A percentile compares a stretch with the other conserved stretches of the same genome.
Conservation (phyloP, 257 asterid genomes). For the Solanum clarkiae region DNA sequence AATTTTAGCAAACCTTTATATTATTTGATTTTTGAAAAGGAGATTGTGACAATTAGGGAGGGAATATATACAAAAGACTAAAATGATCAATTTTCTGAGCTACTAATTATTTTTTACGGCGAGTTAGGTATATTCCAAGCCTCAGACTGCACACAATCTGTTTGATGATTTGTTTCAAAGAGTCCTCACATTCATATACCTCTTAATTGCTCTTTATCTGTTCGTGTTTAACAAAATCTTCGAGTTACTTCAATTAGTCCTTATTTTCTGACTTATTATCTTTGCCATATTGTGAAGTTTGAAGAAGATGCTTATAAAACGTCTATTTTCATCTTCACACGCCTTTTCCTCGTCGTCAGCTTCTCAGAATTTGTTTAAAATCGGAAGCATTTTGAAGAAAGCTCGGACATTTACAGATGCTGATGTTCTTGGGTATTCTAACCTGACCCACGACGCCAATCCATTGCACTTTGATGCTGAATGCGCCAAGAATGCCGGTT, state of each 20-base stretch:
- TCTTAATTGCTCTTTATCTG: neutral
- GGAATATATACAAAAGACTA: too few species aligned
- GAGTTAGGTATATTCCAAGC: neutral
- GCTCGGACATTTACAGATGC: conserved; percentile 29
- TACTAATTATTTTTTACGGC: neutral
- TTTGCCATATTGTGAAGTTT: neutral
- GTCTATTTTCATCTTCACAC: conserved; percentile 3
- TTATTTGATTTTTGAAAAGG: too few species aligned
- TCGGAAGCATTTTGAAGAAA: conserved; percentile 43
- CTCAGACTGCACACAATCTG: neutral
- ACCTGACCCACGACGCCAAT: conserved; percentile 51
- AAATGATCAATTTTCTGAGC: neutral
- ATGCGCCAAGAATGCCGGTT: conserved; percentile 53
- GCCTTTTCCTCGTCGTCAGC: conserved; percentile 17
- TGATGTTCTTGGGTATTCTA: conserved; percentile 50
- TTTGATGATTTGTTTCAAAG: neutral
- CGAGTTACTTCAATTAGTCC: neutral
- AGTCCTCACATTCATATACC: neutral
- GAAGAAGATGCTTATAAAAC: conserved; percentile 6
- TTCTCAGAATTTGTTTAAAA: conserved; percentile 19
- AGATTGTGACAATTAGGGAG: too few species aligned
- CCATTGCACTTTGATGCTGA: conserved; percentile 65
- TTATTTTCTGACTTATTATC: neutral
- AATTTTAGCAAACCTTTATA: too few species aligned
- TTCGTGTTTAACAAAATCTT: neutral